Evolutionary conservation across 2,329 filamentous ascomycete species (phyloP), one percentile per base, ranked within the genome.

Genomic region (Periconia sp.): DNA sequence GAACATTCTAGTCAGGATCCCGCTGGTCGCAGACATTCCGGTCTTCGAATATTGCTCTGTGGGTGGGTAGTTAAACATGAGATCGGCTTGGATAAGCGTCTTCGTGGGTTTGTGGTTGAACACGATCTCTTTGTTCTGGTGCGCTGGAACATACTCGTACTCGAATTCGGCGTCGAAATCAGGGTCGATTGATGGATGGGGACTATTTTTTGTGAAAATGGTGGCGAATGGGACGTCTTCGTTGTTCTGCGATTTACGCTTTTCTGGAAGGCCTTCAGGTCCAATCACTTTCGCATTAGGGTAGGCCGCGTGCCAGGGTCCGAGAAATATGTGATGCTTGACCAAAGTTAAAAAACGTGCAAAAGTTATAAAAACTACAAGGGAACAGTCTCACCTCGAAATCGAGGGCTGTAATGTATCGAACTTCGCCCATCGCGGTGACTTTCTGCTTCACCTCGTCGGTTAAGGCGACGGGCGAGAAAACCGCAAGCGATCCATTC

Each of bases 121-220:
- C 23, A 94, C 91, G 30, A 97, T 78, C 75, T 99, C 94, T 69
- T 90, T 89, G 77, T 95, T 97, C 30, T 80, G 77, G 74, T 97
- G 86, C 2, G 84, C 84, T 63, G 89, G 83, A 52, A 97, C 87
- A 72, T 89, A 96, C 74, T 96, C 92, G 62, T 71, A 85, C 35
- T 91, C 87, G 68, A 97, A 97, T 62, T 97, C 92, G 14, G 79
- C 76, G 66, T 96, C 91, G 70, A 99, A 97, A 52, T 93, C 92
- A 0, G 83, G 79, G 45, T 85, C 83, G 55, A 97, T 83, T 44
- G 76, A 78, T 30, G 81, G 60, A 13, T 66, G 47, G 23, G 65
- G 65, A 31, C 74, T 71, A 41, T 63, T 57, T 2, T 72, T 69
- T 17, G 63, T 63, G 69, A 78, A 92, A 52, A 93, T 80, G 57